These are phyloP conservation scores for Talaromyces liani DNA, from an alignment of 495 filamentous ascomycete species.

Conservation along the genomic window DNA sequence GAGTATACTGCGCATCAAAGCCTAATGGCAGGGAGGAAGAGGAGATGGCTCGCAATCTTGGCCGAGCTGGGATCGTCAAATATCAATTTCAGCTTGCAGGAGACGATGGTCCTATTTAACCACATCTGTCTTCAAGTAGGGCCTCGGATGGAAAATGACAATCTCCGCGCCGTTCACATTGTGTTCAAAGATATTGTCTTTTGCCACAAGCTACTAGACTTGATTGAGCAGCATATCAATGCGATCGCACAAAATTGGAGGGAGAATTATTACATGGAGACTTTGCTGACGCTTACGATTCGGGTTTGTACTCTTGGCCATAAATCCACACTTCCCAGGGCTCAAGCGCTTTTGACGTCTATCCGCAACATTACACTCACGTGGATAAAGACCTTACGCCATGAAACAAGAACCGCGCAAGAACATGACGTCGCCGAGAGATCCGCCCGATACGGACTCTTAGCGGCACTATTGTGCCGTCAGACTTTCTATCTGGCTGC, in stretches of 20 bases:
- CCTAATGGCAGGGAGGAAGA: slow-evolving; percentile 31
- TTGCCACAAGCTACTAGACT: slow-evolving; percentile 16
- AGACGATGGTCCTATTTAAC: slow-evolving; percentile 34
- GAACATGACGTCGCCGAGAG: slow-evolving; percentile 29
- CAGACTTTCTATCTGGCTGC: slow-evolving; percentile 25
- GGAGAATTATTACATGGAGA: slow-evolving; percentile 31
- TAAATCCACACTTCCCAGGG: not conserved
- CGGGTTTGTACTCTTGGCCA: slow-evolving; percentile 27
- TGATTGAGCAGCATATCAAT: slow-evolving; percentile 22
- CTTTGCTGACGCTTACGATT: slow-evolving; percentile 27
- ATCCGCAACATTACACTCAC: slow-evolving; percentile 16
- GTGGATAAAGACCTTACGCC: slow-evolving; percentile 41
- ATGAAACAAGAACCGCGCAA: slow-evolving; percentile 29
- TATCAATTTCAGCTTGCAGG: slow-evolving; percentile 38
- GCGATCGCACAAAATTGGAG: slow-evolving; percentile 42
- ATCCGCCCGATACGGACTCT: slow-evolving; percentile 21
- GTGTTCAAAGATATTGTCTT: slow-evolving; percentile 22
- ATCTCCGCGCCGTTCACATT: slow-evolving; percentile 18
- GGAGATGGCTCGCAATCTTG: slow-evolving; percentile 39
- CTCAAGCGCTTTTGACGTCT: slow-evolving; percentile 6
- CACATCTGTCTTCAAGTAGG: slow-evolving; percentile 42
- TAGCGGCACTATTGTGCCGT: slow-evolving; percentile 27
- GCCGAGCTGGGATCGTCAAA: slow-evolving; percentile 37
- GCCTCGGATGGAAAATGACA: slow-evolving; percentile 17
- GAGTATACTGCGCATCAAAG: slow-evolving; percentile 43